Evolutionary conservation across 768 basidiomycete species (phyloP).

Genomic region (Collybia sp.): DNA sequence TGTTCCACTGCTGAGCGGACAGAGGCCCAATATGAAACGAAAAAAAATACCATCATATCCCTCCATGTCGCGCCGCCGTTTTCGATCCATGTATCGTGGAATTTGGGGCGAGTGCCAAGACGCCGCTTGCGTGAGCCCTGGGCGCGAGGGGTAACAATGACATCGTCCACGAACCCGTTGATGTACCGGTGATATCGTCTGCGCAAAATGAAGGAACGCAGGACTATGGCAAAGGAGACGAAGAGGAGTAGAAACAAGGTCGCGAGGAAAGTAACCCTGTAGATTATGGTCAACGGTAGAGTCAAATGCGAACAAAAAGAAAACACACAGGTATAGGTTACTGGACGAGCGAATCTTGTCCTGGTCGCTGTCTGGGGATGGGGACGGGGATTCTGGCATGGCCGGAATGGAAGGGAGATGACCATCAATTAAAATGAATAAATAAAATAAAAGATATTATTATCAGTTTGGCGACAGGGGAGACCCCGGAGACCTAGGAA

Average conservation of each 20-base stretch:
- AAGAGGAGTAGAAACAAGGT: conserved; percentile 65
- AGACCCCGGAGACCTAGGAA: too few species aligned
- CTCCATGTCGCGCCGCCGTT: conserved; percentile 35
- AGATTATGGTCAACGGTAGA: conserved; percentile 5
- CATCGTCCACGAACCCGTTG: conserved; percentile 48
- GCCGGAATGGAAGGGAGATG: conserved; percentile 11
- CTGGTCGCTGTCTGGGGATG: conserved; percentile 10
- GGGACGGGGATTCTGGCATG: conserved; percentile 4
- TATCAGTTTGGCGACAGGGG: too few species aligned
- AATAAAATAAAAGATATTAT: too few species aligned
- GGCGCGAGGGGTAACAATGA: conserved; percentile 34
- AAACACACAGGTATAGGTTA: conserved; percentile 41
- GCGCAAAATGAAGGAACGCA: conserved; percentile 59
- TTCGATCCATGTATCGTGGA: conserved; percentile 42
- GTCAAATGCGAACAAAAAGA: neutral
- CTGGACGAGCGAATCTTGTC: conserved; percentile 13
- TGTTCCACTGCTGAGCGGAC: conserved; percentile 13
- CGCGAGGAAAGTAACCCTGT: conserved; percentile 68
- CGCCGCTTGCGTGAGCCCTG: conserved; percentile 34
- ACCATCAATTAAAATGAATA: too few species aligned
- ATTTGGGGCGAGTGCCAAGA: conserved; percentile 44
- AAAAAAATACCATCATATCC: conserved; percentile 39
- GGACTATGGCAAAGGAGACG: conserved; percentile 59
- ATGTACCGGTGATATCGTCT: conserved; percentile 50
- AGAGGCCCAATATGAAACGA: neutral